Conservation (phyloP, 2,329 filamentous ascomycete species). For the Diplodia sapinea region DNA sequence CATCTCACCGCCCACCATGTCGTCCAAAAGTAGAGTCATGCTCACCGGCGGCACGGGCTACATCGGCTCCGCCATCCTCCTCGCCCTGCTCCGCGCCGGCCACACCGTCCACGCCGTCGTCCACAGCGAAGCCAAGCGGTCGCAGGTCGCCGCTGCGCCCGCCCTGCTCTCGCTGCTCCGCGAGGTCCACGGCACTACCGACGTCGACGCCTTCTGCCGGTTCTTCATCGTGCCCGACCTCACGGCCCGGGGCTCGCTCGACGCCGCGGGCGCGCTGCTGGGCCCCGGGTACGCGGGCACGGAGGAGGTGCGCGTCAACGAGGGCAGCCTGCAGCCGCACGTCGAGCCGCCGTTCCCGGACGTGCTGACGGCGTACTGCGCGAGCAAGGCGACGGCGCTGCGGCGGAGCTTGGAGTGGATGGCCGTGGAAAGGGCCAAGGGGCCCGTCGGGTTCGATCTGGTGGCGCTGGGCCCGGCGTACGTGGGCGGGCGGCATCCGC, state of each 20-base stretch:
- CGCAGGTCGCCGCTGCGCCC: background rate
- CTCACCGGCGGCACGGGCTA: slow-evolving; percentile 46
- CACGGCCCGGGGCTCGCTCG: slow-evolving; percentile 44
- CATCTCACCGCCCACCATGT: background rate
- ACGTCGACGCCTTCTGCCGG: slow-evolving; percentile 26
- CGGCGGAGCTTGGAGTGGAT: slow-evolving; percentile 1
- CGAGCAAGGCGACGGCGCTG: slow-evolving; percentile 21
- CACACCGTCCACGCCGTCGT: slow-evolving; percentile 43
- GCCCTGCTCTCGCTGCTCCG: slow-evolving; percentile 23
- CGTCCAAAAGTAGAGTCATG: slow-evolving; percentile 33
- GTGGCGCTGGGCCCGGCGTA: background rate
- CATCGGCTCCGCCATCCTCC: slow-evolving; percentile 41
- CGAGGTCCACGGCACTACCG: no score
- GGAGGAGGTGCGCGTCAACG: background rate
- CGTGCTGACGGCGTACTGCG: slow-evolving; percentile 6
- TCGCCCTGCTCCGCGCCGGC: slow-evolving; percentile 38
- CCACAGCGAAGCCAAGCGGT: slow-evolving; percentile 33
- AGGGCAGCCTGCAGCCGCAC: background rate
- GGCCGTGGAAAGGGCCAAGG: background rate
- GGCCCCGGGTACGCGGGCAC: background rate
- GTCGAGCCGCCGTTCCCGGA: background rate
- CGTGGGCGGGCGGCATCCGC: background rate
- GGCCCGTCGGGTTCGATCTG: background rate
- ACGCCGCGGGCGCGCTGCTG: slow-evolving; percentile 33
- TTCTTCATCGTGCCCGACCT: slow-evolving; percentile 47